Evolutionary conservation across 176 grass and related monocot species (phyloP), one percentile per base, ranked within the genome.

Genomic region (Juncus inflexus): DNA sequence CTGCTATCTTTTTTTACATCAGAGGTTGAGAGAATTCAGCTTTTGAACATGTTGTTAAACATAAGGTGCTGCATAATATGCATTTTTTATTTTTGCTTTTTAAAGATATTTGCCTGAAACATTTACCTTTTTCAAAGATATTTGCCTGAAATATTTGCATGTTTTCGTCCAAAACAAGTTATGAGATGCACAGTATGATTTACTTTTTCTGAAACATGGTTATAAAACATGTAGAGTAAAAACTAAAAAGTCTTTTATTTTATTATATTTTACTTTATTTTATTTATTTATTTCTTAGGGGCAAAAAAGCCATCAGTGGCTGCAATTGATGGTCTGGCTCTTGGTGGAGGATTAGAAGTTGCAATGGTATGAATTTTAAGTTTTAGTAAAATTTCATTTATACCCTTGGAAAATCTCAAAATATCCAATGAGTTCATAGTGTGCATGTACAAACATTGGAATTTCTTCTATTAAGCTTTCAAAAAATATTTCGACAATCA

Each of bases 261-360:
- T n/a, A n/a, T n/a, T n/a, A n/a, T n/a, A n/a, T n/a, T n/a, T 74
- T 63, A 10, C 2, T 65, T 7, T 8, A 56, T 40, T 73, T 37
- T 8, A 28, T 2, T 12, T 77, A 6, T 41, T 13, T 68, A 36
- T 73, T 83, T 40, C 78, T 62, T n/a, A 89, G 88, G 74, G 64
- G 88, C 94, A 2, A 82, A 59, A 61, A 99, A 99, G 64, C 88
- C 94, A 82, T 92, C 88, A 1, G 85, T 99, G 56, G 88, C 88
- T 71, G 85, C 94, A 77, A 91, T 99, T 77, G 85, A 89, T 82
- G 88, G 94, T 63, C 66, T 99, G 59, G 78, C 83, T 84, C 80
- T 99, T 76, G 94, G 94, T 37, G 94, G 94, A 55, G 94, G 94
- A 66, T 72, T 99, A 66, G 88, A 99, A 84, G 57, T 90, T 86